phyloP scores from a whole-genome alignment of 2,329 filamentous ascomycete genomes.

The Bipolaris gigantea region DNA sequence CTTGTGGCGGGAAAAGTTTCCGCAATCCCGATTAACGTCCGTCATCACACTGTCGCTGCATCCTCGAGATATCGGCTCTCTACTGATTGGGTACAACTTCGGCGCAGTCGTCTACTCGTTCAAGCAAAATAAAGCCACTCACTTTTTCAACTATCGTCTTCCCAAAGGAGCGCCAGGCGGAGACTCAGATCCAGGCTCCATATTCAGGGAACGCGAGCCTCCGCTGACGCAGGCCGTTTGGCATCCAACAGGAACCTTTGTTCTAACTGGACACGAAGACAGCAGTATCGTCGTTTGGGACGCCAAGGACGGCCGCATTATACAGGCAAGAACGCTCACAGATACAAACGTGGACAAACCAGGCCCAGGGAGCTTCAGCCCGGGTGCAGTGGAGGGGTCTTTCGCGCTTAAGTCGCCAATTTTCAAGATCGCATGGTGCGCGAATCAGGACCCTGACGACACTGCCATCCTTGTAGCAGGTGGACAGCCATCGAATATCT shows the following conservation, averaged over 20 bases:
- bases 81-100: slow-evolving; percentile 87
- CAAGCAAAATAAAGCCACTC: slow-evolving; percentile 79
- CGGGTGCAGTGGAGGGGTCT: slow-evolving; percentile 51
- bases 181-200: slow-evolving; percentile 64
- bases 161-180: slow-evolving; percentile 82
- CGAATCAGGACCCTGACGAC: slow-evolving; percentile 90
- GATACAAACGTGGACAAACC: slow-evolving; percentile 74
- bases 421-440: slow-evolving; percentile 84
- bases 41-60: slow-evolving; percentile 83
- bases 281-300: slow-evolving; percentile 95
- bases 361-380: slow-evolving; percentile 49
- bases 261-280: slow-evolving; percentile 86
- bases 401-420: slow-evolving; percentile 72
- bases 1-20: slow-evolving; percentile 76
- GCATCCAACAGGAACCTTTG: slow-evolving; percentile 92
- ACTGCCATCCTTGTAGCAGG: slow-evolving; percentile 86
- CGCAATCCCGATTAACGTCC: slow-evolving; percentile 63
- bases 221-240: slow-evolving; percentile 81
- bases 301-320: slow-evolving; percentile 78
- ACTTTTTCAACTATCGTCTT: slow-evolving; percentile 81
- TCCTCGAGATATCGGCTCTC: slow-evolving; percentile 86
- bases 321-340: slow-evolving; percentile 80
- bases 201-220: slow-evolving; percentile 68
- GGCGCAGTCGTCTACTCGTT: slow-evolving; percentile 92
- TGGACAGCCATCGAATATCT: slow-evolving; percentile 68